Base-by-base conservation (phyloP, 768 basidiomycete species). In the Suillus sp. region DNA sequence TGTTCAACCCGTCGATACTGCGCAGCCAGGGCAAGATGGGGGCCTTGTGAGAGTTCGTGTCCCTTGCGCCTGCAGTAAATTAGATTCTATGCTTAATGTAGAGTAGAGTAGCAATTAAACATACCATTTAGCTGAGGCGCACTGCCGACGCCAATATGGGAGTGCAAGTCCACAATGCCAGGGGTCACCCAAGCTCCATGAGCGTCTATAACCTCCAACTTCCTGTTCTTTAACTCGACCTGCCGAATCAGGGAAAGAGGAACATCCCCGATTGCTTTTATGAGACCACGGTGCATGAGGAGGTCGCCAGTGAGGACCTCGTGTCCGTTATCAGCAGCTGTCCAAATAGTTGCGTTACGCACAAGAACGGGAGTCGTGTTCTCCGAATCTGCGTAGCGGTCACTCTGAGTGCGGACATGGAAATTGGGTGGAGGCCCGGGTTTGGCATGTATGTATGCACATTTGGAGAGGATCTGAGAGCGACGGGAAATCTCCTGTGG, bases 351-450 rank as follows among this genome's bases (percentile, higher is more conserved):
- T n/a, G n/a, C n/a, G n/a, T n/a, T n/a, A n/a, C n/a, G n/a, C n/a
- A n/a, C n/a, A n/a, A n/a, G n/a, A n/a, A n/a, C n/a, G n/a, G n/a
- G n/a, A n/a, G n/a, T n/a, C n/a, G n/a, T n/a, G n/a, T n/a, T n/a
- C n/a, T n/a, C n/a, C n/a, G n/a, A n/a, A n/a, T n/a, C n/a, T n/a
- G 79, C 86, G 67, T 85, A 91, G 4, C 91, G 81, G 72, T 92
- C 91, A 10, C 89, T 92, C 54, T 77, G 71, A 5, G 74, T 72
- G 8, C 90, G 83, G 16, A 71, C 58, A 64, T 80, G 69, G 63
- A 89, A 90, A 62, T 82, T 67, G 0, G 68, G 47, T 11, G 82
- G 76, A 27, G 84, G 81, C 0, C 81, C 84, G 34, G 84, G 73
- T 59, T 77, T 66, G 60, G 71, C 63, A 32, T 76, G 68, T 40